Evolutionary conservation across 768 basidiomycete species (phyloP), one percentile per base, ranked within the genome.

Genomic region (Suillus subaureus): DNA sequence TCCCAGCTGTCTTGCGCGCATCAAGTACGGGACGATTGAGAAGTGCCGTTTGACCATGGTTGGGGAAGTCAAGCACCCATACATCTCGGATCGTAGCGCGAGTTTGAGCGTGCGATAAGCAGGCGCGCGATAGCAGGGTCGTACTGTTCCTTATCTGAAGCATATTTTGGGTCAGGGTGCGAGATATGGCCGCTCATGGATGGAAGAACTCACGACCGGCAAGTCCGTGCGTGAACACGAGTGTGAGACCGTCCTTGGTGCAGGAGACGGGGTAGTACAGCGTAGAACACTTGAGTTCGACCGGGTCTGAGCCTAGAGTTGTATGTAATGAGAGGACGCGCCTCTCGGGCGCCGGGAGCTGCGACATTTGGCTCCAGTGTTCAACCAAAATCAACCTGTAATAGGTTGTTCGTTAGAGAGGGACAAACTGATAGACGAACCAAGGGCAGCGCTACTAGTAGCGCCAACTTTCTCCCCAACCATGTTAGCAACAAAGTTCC

Each of bases 61-160:
- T 79, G 1, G 77, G 79, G 62, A 77, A 70, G 61, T 79, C 78
- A 3, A 79, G 66, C 3, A 74, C 70, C 77, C 77, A 78, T 63
- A 79, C 71, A 54, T 78, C 77, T 3, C 71, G 69, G 23, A 78
- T 71, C 33, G 62, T 67, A 40, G 63, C 12, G 35, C 47, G 47
- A 54, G 54, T 33, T 33, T 55, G 54, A 18, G 31, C 21, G 21
- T 33, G 54, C 21, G 21, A 55, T 21, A 55, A n/a, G 31, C 31
- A 55, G 31, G 54, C 31, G 54, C n/a, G 35, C 18, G 15, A 77
- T 64, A 40, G 66, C 16, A 4, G 66, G 52, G 23, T 77, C 73
- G 51, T 74, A 78, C 40, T 70, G 63, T 66, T 76, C 75, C 57
- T 77, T 76, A 21, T 72, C 76, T 76, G 47, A 26, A 13, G 40